These are phyloP conservation scores for Saxophila tyrrhenica DNA, from an alignment of 495 filamentous ascomycete genomes.

Conservation along the genomic window DNA sequence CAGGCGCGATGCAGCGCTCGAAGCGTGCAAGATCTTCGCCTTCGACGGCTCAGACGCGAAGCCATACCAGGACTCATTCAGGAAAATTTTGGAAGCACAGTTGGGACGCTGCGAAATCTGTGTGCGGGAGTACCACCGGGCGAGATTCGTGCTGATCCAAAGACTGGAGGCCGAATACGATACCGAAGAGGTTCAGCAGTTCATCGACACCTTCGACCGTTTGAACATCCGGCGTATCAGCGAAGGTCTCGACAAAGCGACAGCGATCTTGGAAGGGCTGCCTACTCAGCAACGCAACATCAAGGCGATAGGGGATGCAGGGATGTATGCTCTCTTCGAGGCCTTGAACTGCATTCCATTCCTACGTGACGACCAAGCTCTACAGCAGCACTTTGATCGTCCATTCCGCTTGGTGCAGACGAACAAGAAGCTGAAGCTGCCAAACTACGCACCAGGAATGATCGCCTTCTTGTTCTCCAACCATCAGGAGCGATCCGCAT, in stretches of 20 bases:
- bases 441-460: slow-evolving; percentile 63
- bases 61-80: slow-evolving; percentile 48
- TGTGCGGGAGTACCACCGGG: slow-evolving; percentile 67
- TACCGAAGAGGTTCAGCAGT: slow-evolving; percentile 48
- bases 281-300: slow-evolving; percentile 39
- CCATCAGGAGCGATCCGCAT: slow-evolving; percentile 45
- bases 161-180: slow-evolving; percentile 48
- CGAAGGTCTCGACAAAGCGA: slow-evolving; percentile 41
- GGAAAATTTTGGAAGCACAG: slow-evolving; percentile 38
- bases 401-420: slow-evolving; percentile 68
- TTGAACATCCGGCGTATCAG: slow-evolving; percentile 54
- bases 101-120: slow-evolving; percentile 68
- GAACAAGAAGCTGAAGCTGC: slow-evolving; percentile 57
- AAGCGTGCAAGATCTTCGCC: slow-evolving; percentile 56
- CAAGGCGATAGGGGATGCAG: slow-evolving; percentile 37
- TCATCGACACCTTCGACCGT: slow-evolving; percentile 44
- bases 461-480: slow-evolving; percentile 67
- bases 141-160: slow-evolving; percentile 50
- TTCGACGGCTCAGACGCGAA: slow-evolving; percentile 51
- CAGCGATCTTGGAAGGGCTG: slow-evolving; percentile 36
- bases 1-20: slow-evolving; percentile 47
- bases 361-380: slow-evolving; percentile 40
- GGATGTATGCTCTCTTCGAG: slow-evolving; percentile 52
- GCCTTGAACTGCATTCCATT: slow-evolving; percentile 51
- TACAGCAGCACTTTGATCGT: slow-evolving; percentile 54